Evolutionary conservation across 331 rosid genomes (phyloP).

Genomic region (Spiraea crenata): DNA sequence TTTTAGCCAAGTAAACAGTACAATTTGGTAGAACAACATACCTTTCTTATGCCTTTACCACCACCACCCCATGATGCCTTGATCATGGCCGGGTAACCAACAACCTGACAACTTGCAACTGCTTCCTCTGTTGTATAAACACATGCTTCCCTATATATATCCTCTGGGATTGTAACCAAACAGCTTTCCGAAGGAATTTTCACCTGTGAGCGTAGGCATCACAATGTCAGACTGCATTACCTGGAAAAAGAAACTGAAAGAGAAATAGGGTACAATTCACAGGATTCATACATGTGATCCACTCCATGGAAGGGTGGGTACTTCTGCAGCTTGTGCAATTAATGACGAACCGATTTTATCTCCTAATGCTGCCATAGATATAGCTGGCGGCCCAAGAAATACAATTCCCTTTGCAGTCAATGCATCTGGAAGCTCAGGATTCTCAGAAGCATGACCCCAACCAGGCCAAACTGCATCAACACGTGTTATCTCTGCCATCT

Average conservation of each 20-base stretch:
- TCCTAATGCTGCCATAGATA: constrained; percentile 96
- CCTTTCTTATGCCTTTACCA: constrained; percentile 99
- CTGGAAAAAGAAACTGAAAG: constrained; percentile 1
- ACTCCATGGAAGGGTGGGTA: constrained; percentile 99
- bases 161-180: constrained; percentile 79
- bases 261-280: constrained; percentile 11
- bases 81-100: constrained; percentile 99
- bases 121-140: constrained; percentile 98
- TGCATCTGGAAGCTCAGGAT: constrained; percentile 98
- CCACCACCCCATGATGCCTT: constrained; percentile 99
- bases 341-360: constrained; percentile 98
- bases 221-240: constrained; percentile 17
- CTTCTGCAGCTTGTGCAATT: constrained; percentile 97
- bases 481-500: constrained; percentile 95
- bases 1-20: constrained; percentile 8
- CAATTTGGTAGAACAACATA: constrained; percentile 25
- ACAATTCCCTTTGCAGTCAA: constrained; percentile 76
- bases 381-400: constrained; percentile 95
- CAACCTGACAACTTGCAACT: constrained; percentile 89
- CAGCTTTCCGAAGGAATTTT: constrained; percentile 69
- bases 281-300: constrained; percentile 82
- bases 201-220: constrained; percentile 53
- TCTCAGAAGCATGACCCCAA: constrained; percentile 99
- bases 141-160: constrained; percentile 89
- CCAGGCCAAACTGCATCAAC: constrained; percentile 99